These are phyloP conservation scores for Argentina anserina DNA, from an alignment of 306 rosid species.

Conservation along the genomic window DNA sequence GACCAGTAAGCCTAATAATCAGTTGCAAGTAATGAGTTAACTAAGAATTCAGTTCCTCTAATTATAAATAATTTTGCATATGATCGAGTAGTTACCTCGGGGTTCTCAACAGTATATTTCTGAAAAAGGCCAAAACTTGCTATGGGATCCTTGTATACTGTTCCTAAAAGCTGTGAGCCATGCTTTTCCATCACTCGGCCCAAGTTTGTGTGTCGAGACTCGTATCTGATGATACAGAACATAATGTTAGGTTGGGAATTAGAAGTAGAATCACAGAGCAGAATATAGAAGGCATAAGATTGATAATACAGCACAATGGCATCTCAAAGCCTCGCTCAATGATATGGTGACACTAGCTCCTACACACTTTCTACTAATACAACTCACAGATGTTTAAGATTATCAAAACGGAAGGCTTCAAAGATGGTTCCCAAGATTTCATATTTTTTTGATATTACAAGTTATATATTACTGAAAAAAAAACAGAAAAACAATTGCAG, in stretches of 20 bases:
- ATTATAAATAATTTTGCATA: background rate
- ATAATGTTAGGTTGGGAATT: background rate
- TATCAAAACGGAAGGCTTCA: background rate
- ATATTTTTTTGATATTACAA: background rate
- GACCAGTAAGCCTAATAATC: slow-evolving; percentile 71
- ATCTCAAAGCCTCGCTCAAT: background rate
- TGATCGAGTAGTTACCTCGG: slow-evolving; percentile 40
- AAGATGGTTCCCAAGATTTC: background rate
- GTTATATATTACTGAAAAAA: background rate
- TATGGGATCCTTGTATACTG: slow-evolving; percentile 70
- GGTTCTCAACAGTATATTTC: slow-evolving; percentile 51
- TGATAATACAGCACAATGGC: background rate
- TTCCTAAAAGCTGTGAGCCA: slow-evolving; percentile 58
- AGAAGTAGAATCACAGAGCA: background rate
- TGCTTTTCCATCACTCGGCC: slow-evolving; percentile 66
- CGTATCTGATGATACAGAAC: slow-evolving; percentile 35
- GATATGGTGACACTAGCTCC: background rate
- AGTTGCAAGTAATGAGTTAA: background rate
- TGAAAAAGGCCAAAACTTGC: slow-evolving; percentile 60
- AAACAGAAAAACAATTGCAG: no score
- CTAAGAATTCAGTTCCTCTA: background rate
- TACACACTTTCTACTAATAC: background rate
- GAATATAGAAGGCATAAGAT: background rate
- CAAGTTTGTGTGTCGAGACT: slow-evolving; percentile 50
- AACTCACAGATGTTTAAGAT: background rate